Conservation (phyloP, 1,139 yeast genomes). For the Kurtzmaniella quercitrusa region DNA sequence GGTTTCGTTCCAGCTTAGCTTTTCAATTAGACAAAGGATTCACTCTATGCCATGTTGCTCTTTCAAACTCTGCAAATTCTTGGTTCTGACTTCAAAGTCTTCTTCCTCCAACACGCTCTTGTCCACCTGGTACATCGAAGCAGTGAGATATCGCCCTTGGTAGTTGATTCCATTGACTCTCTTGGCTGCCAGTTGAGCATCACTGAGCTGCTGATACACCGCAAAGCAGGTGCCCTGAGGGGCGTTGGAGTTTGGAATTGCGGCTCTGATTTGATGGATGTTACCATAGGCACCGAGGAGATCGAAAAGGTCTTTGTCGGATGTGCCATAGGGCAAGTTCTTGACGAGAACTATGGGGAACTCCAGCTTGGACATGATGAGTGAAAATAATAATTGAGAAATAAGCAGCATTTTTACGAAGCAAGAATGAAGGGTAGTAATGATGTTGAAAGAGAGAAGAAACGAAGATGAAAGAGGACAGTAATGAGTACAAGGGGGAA, state of each 20-base stretch:
- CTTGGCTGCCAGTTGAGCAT: constrained; percentile 48
- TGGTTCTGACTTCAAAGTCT: constrained; percentile 17
- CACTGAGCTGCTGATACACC: constrained; percentile 46
- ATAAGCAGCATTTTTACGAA: background rate
- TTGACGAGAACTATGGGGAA: constrained; percentile 54
- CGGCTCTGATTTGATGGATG: constrained; percentile 51
- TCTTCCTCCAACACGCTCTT: constrained; percentile 20
- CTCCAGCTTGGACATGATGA: constrained; percentile 12
- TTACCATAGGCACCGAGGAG: constrained; percentile 57
- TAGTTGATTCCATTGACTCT: constrained; percentile 60
- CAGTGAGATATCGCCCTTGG: constrained; percentile 56
- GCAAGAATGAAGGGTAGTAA: background rate
- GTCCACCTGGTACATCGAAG: constrained; percentile 43
- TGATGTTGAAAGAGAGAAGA: background rate
- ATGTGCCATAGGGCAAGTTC: constrained; percentile 53
- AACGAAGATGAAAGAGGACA: too few species aligned
- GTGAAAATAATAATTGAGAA: background rate
- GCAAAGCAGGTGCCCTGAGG: constrained; percentile 56
- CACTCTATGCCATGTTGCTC: constrained; percentile 11
- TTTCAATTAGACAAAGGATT: background rate
- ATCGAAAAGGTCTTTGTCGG: constrained; percentile 45
- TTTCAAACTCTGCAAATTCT: constrained; percentile 18
- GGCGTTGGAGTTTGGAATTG: constrained; percentile 25
- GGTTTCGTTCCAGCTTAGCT: background rate
- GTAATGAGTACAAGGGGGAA: too few species aligned